Percentiles rank a stretch among this genome's conserved stretches.
phyloP scores from a whole-genome alignment of 75 land plant genomes.

The Isoetes taiwanensis region DNA sequence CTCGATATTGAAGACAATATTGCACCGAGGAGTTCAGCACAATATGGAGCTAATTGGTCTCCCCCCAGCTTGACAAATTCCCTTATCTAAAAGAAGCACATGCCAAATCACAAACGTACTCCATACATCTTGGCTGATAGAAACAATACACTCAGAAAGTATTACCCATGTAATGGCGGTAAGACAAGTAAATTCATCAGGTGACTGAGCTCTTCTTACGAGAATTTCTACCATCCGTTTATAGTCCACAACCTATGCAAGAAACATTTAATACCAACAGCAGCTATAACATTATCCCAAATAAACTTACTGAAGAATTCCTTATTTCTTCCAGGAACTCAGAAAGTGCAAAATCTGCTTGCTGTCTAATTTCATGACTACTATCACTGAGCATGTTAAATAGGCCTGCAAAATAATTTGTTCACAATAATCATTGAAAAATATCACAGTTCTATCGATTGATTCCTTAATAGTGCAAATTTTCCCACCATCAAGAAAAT shows the following conservation, averaged over 20 bases:
- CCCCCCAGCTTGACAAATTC: constrained; percentile 4
- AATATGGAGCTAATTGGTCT: not conserved
- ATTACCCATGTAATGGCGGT: constrained; percentile 5
- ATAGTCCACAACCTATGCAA: constrained; percentile 3
- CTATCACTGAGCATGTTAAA: constrained; percentile 5
- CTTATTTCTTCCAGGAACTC: constrained; percentile 4
- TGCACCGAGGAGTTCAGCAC: not conserved
- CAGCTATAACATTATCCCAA: not conserved
- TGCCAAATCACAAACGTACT: no score
- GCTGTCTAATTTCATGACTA: constrained; percentile 7
- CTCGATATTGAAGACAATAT: not conserved
- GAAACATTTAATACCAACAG: no score
- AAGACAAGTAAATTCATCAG: constrained; percentile 6
- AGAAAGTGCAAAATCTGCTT: constrained; percentile 5
- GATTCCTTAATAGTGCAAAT: no score
- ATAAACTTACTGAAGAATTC: not conserved
- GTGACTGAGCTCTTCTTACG: constrained; percentile 1
- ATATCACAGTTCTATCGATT: no score
- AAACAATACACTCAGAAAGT: not conserved
- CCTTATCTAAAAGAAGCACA: constrained; percentile 1
- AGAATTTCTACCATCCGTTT: not conserved
- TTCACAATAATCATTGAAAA: no score
- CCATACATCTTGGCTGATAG: not conserved
- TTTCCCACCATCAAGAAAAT: constrained; percentile 7
- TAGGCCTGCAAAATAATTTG: no score